These are phyloP conservation scores for Clonostachys sp. DNA, from an alignment of 2,329 filamentous ascomycete genomes.

Conservation along the genomic window DNA sequence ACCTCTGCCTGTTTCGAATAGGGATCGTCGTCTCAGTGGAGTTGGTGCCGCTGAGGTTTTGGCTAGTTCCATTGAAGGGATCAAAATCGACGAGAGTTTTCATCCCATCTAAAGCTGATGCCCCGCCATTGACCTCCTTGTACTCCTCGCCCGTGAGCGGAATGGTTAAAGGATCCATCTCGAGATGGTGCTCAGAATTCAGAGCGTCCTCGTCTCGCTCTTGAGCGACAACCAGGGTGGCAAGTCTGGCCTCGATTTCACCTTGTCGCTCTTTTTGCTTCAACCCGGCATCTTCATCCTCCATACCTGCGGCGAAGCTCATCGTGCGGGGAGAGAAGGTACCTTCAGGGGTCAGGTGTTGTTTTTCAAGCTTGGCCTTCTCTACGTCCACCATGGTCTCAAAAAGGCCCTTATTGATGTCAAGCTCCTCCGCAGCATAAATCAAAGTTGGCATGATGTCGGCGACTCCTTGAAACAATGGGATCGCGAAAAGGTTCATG, in stretches of 20 bases:
- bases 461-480: conserved; percentile 82
- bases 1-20: conserved; percentile 35
- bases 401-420: conserved; percentile 72
- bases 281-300: conserved; percentile 5
- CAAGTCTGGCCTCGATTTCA: conserved; percentile 7
- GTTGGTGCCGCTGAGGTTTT: conserved; percentile 10
- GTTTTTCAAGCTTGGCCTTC: conserved; percentile 39
- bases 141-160: conserved; percentile 14
- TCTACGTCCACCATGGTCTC: conserved; percentile 62
- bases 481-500: conserved; percentile 93
- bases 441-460: conserved; percentile 81
- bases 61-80: conserved; percentile 33
- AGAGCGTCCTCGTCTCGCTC: conserved; percentile 14
- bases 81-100: conserved; percentile 44
- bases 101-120: conserved; percentile 38
- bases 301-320: conserved; percentile 26
- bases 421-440: conserved; percentile 80
- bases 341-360: conserved; percentile 26
- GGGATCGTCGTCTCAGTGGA: background rate
- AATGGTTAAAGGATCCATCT: too few species aligned
- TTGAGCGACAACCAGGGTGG: conserved; percentile 13
- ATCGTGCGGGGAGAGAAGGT: conserved; percentile 39
- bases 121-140: conserved; percentile 37
- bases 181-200: background rate
- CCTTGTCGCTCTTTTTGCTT: conserved; percentile 11